A percentile compares a stretch with the other conserved stretches of the same genome.
phyloP scores from a whole-genome alignment of 345 rosid species.

The Eucalyptus cloeziana region DNA sequence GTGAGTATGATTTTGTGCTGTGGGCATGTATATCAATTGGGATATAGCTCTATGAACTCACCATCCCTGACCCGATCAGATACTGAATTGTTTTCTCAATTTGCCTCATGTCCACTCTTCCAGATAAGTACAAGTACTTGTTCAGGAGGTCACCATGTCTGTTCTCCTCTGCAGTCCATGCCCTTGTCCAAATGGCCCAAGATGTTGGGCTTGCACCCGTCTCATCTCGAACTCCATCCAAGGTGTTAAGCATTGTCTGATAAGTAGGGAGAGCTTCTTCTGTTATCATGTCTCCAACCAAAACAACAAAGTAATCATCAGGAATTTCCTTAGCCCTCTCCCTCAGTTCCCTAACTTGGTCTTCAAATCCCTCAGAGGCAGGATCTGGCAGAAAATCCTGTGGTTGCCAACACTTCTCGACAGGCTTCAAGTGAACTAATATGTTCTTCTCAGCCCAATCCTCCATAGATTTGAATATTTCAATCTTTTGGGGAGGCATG shows the following conservation, averaged over 20 bases:
- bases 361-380: slow-evolving; percentile 65
- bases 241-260: slow-evolving; percentile 68
- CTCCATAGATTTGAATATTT: slow-evolving; percentile 85
- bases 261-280: slow-evolving; percentile 88
- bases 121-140: slow-evolving; percentile 55
- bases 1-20: neutral
- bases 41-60: slow-evolving; percentile 5
- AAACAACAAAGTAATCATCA: slow-evolving; percentile 76
- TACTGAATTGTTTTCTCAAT: slow-evolving; percentile 71
- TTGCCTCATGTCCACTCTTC: slow-evolving; percentile 70
- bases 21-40: neutral
- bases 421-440: slow-evolving; percentile 64
- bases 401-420: slow-evolving; percentile 96
- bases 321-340: slow-evolving; percentile 84
- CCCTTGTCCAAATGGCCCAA: slow-evolving; percentile 66
- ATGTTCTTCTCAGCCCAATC: slow-evolving; percentile 77
- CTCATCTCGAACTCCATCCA: slow-evolving; percentile 77
- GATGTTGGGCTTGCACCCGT: slow-evolving; percentile 75
- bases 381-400: slow-evolving; percentile 93
- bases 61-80: slow-evolving; percentile 71
- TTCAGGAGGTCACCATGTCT: slow-evolving; percentile 65
- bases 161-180: slow-evolving; percentile 75
- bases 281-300: slow-evolving; percentile 86
- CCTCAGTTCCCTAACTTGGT: slow-evolving; percentile 84
- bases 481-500: slow-evolving; percentile 88